Evolutionary conservation across 441 rosid genomes (phyloP).

Genomic region (Lepidium campestre): DNA sequence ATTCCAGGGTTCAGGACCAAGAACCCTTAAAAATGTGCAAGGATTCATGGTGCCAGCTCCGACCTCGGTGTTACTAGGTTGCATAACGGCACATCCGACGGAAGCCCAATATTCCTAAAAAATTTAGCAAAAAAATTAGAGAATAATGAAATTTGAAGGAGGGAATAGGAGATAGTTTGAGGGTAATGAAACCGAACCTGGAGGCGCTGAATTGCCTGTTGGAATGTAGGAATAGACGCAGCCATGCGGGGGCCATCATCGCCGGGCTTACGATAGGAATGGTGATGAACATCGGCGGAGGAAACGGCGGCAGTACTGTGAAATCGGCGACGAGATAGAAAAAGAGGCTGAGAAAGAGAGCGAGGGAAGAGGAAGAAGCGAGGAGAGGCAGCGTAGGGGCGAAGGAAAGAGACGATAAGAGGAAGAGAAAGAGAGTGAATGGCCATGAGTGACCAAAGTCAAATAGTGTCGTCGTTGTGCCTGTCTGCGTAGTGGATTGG

Average conservation of each 20-base stretch:
- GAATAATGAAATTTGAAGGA: not conserved
- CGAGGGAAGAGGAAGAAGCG: conserved; percentile 25
- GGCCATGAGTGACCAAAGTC: conserved; percentile 36
- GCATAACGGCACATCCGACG: conserved; percentile 98
- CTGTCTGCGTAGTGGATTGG: not conserved
- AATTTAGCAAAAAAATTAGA: not conserved
- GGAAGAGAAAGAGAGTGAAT: conserved; percentile 57
- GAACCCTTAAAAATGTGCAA: conserved; percentile 82
- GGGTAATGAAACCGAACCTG: conserved; percentile 38
- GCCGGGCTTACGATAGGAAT: conserved; percentile 26
- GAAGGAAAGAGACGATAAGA: conserved; percentile 53
- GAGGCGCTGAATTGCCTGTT: conserved; percentile 94
- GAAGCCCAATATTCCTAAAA: conserved; percentile 96
- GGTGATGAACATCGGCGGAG: conserved; percentile 36
- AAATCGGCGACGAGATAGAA: conserved; percentile 30
- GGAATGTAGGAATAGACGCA: conserved; percentile 61
- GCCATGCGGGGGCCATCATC: conserved; percentile 3
- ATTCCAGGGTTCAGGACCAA: conserved; percentile 98
- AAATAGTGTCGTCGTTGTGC: not conserved
- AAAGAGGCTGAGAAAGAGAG: conserved; percentile 23
- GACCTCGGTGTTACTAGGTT: conserved; percentile 98
- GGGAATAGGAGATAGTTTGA: not conserved
- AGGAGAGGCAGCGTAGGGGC: conserved; percentile 45
- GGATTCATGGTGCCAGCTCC: conserved; percentile 99
- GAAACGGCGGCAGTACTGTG: conserved; percentile 38